These are phyloP conservation scores for Sedum album DNA, from an alignment of 164 flowering plant species.

Conservation along the genomic window DNA sequence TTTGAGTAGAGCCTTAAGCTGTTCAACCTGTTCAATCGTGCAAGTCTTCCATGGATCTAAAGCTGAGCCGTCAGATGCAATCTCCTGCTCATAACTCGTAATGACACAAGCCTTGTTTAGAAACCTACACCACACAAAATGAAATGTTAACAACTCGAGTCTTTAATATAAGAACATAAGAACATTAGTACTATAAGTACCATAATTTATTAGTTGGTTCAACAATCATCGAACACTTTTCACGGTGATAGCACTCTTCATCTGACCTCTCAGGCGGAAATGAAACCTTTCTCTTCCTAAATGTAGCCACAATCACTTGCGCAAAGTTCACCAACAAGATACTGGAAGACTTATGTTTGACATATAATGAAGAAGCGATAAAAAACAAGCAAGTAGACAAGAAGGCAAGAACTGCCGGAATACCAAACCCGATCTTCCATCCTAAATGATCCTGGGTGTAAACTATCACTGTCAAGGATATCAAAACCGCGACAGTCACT, in stretches of 20 bases:
- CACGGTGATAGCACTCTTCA: constrained; percentile 25
- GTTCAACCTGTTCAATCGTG: constrained; percentile 52
- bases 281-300: constrained; percentile 31
- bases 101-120: constrained; percentile 52
- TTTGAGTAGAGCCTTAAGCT: constrained; percentile 44
- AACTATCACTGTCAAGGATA: constrained; percentile 48
- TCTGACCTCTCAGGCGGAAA: constrained; percentile 17
- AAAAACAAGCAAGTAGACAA: constrained; percentile 32
- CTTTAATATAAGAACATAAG: not conserved
- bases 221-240: constrained; percentile 20
- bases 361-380: constrained; percentile 34
- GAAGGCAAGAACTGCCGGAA: constrained; percentile 46
- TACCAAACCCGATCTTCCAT: constrained; percentile 64
- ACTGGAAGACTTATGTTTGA: constrained; percentile 29
- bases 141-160: not conserved
- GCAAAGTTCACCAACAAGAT: constrained; percentile 43
- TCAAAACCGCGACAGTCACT: constrained; percentile 24
- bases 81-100: constrained; percentile 25
- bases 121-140: constrained; percentile 23
- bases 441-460: constrained; percentile 58
- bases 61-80: constrained; percentile 27
- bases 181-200: constrained; percentile 18
- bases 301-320: constrained; percentile 43
- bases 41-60: constrained; percentile 41
- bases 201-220: constrained; percentile 41